These are phyloP conservation scores for Diaporthe aspalathi DNA, from an alignment of 2,329 filamentous ascomycete genomes.

Conservation along the genomic window DNA sequence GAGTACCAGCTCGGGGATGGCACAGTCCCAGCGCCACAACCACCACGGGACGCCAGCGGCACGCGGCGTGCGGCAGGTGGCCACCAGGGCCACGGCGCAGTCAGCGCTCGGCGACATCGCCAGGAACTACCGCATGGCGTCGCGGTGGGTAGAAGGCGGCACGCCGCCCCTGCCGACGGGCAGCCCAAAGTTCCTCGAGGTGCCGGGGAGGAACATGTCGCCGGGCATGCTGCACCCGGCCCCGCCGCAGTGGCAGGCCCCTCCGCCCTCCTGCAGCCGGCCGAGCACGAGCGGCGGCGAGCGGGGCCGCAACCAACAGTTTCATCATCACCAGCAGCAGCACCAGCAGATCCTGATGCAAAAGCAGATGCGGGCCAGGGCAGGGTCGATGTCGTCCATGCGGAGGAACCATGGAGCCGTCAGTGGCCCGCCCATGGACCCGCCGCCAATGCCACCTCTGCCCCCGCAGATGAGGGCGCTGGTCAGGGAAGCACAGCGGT, in stretches of 20 bases:
- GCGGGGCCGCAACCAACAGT: background rate
- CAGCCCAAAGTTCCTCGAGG: slow-evolving; percentile 31
- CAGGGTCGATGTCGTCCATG: slow-evolving; percentile 28
- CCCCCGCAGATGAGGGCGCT: slow-evolving; percentile 31
- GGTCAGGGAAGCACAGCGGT: slow-evolving; percentile 29
- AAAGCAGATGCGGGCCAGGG: slow-evolving; percentile 21
- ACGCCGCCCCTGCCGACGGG: background rate
- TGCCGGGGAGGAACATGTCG: slow-evolving; percentile 16
- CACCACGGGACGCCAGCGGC: slow-evolving; percentile 1
- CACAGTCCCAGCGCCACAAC: slow-evolving; percentile 17
- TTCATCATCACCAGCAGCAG: background rate
- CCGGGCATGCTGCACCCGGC: slow-evolving; percentile 17
- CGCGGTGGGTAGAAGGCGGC: slow-evolving; percentile 33
- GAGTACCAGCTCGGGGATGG: slow-evolving; percentile 26
- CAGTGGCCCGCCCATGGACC: background rate
- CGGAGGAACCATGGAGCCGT: slow-evolving; percentile 22
- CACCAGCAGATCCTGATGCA: slow-evolving; percentile 11
- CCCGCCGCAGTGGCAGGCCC: slow-evolving; percentile 20
- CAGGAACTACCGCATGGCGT: slow-evolving; percentile 29
- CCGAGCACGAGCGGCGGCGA: slow-evolving; percentile 38
- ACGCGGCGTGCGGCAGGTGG: slow-evolving; percentile 17
- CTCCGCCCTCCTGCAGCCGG: background rate
- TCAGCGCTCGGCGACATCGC: slow-evolving; percentile 28
- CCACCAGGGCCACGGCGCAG: background rate
- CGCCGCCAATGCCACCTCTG: slow-evolving; percentile 36